These are phyloP conservation scores for Diversispora eburnea DNA, from an alignment of 192 early-diverging fungal genomes.

Conservation along the genomic window DNA sequence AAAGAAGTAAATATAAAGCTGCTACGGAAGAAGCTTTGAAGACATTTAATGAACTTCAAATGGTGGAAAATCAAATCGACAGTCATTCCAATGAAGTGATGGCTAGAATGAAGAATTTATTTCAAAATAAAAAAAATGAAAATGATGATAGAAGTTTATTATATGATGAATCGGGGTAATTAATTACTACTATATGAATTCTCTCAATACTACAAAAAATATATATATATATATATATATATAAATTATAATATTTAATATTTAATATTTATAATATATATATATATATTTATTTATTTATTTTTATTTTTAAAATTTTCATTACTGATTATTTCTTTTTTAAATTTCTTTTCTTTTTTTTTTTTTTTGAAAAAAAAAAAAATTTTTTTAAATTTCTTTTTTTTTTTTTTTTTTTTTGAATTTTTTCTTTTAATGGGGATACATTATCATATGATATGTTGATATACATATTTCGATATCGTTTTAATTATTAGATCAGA, in stretches of 20 bases:
- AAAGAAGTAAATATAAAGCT: slow-evolving; percentile 5
- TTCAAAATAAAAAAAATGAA: not conserved
- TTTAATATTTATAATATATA: no score
- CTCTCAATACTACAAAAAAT: not conserved
- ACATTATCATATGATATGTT: not conserved
- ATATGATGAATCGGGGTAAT: not conserved
- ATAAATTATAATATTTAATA: not conserved
- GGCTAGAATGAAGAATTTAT: slow-evolving; percentile 11
- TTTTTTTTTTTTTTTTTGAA: no score
- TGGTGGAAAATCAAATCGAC: slow-evolving; percentile 10
- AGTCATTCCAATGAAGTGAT: slow-evolving; percentile 19
- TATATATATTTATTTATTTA: no score
- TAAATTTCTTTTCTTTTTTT: no score
- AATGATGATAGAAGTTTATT: slow-evolving; percentile 16
- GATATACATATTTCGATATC: not conserved
- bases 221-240: not conserved
- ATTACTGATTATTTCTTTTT: no score
- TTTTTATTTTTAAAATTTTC: no score
- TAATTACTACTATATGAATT: not conserved
- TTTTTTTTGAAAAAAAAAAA: not conserved
- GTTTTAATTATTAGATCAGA: not conserved
- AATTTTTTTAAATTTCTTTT: no score
- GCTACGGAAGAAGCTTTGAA: slow-evolving; percentile 9
- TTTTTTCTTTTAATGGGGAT: not conserved
- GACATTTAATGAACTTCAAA: slow-evolving; percentile 22